Conservation (phyloP, 345 rosid genomes). For the Syzygium jambos region DNA sequence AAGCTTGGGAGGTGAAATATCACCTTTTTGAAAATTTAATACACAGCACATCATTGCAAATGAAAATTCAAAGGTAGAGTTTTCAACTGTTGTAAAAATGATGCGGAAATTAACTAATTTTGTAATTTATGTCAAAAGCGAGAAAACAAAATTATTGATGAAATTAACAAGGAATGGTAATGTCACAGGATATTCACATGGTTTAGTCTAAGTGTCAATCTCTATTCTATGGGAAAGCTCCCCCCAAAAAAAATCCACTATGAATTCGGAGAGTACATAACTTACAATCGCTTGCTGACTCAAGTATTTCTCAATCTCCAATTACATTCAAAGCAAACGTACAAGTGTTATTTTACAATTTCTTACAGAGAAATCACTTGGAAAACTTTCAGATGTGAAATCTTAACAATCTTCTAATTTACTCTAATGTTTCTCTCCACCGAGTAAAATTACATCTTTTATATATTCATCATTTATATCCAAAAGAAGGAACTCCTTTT, state of each 20-base stretch:
- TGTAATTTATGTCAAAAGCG: neutral
- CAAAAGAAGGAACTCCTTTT: neutral
- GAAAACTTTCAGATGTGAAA: neutral
- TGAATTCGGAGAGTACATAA: neutral
- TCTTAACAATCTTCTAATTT: neutral
- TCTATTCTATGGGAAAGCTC: neutral
- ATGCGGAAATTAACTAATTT: neutral
- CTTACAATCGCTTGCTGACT: neutral
- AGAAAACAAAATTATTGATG: neutral
- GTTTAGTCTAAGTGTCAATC: neutral
- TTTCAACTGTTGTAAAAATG: too few species aligned
- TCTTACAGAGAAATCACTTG: neutral
- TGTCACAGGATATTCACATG: too few species aligned
- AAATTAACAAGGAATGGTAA: too few species aligned
- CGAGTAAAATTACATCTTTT: too few species aligned
- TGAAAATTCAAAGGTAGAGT: too few species aligned
- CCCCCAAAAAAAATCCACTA: neutral
- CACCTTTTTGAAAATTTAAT: neutral
- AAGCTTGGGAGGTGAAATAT: neutral
- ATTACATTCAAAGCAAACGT: neutral
- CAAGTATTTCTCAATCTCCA: neutral
- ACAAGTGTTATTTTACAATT: too few species aligned
- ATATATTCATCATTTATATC: neutral
- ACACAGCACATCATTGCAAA: neutral
- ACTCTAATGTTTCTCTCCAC: neutral